These are phyloP conservation scores for Lavandula angustifolia DNA, from an alignment of 257 asterid genomes.

Conservation along the genomic window DNA sequence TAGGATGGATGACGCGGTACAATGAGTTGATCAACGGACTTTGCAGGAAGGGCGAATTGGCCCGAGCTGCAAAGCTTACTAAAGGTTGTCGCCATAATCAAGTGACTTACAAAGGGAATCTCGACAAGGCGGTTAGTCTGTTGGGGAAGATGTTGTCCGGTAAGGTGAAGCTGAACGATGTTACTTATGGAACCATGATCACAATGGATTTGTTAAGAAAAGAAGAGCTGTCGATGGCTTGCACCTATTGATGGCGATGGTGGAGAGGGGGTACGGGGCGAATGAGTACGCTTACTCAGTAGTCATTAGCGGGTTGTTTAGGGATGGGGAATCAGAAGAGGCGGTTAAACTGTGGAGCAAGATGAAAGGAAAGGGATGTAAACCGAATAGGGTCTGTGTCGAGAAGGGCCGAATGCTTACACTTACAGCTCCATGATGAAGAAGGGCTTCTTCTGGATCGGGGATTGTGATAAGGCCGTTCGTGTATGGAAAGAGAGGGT, in stretches of 20 bases:
- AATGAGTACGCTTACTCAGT: slow-evolving; percentile 68
- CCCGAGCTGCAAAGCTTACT: slow-evolving; percentile 69
- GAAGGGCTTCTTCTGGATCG: slow-evolving; percentile 78
- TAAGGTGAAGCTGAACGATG: slow-evolving; percentile 60
- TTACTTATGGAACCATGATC: slow-evolving; percentile 85
- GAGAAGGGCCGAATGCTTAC: slow-evolving; percentile 71
- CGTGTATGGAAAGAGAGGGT: slow-evolving; percentile 73
- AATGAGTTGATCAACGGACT: slow-evolving; percentile 87
- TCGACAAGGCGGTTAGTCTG: slow-evolving; percentile 74
- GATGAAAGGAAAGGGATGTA: slow-evolving; percentile 63
- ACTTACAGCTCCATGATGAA: slow-evolving; percentile 77
- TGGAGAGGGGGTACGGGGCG: slow-evolving; percentile 66
- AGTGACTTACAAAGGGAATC: slow-evolving; percentile 87
- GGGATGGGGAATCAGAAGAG: slow-evolving; percentile 61
- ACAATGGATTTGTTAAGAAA: slow-evolving; percentile 72
- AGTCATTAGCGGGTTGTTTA: slow-evolving; percentile 82
- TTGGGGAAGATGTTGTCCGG: slow-evolving; percentile 68
- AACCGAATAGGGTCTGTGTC: slow-evolving; percentile 85
- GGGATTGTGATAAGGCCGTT: slow-evolving; percentile 64
- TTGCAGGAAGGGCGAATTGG: slow-evolving; percentile 79
- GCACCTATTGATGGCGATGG: slow-evolving; percentile 61
- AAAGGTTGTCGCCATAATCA: slow-evolving; percentile 87
- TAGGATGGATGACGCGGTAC: slow-evolving; percentile 81
- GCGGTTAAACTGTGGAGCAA: slow-evolving; percentile 62
- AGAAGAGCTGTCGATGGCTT: slow-evolving; percentile 73